These are phyloP conservation scores for Ormosia semicastrata DNA, from an alignment of 306 rosid species.

Conservation along the genomic window DNA sequence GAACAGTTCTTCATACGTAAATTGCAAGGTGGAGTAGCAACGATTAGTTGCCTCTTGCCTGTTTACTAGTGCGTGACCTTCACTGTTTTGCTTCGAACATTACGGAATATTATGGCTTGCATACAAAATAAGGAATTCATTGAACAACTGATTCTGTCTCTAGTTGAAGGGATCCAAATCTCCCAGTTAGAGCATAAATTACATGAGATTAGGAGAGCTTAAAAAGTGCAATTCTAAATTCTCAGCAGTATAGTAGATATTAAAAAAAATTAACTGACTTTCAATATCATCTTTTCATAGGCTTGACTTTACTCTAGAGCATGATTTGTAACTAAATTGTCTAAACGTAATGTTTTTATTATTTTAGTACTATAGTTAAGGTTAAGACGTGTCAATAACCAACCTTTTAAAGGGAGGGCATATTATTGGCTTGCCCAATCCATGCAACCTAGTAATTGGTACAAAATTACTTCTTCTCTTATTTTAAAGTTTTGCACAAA, in stretches of 20 bases:
- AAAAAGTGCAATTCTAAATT: slow-evolving; percentile 50
- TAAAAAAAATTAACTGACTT: background rate
- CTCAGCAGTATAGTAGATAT: slow-evolving; percentile 50
- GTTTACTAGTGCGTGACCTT: slow-evolving; percentile 28
- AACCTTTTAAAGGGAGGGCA: too few species aligned
- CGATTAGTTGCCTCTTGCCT: slow-evolving; percentile 2
- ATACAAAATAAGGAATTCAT: slow-evolving; percentile 42
- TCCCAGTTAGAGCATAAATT: slow-evolving; percentile 30
- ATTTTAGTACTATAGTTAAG: too few species aligned
- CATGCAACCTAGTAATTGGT: too few species aligned
- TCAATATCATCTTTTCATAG: too few species aligned
- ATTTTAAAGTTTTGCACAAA: too few species aligned
- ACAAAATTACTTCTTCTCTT: too few species aligned
- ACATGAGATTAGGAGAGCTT: slow-evolving; percentile 26
- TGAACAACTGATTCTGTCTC: slow-evolving; percentile 35
- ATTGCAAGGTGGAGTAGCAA: background rate
- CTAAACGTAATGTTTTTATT: too few species aligned
- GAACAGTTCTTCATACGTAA: slow-evolving; percentile 1
- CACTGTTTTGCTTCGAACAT: slow-evolving; percentile 8
- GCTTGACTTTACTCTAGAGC: too few species aligned
- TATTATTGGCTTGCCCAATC: too few species aligned
- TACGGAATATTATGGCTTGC: slow-evolving; percentile 40
- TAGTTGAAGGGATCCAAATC: slow-evolving; percentile 40
- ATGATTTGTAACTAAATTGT: too few species aligned
- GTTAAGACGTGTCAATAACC: too few species aligned